A percentile compares a stretch with the other conserved stretches of the same genome.
phyloP scores from a whole-genome alignment of 176 grass and related monocot species.

The Microstegium vimineum region DNA sequence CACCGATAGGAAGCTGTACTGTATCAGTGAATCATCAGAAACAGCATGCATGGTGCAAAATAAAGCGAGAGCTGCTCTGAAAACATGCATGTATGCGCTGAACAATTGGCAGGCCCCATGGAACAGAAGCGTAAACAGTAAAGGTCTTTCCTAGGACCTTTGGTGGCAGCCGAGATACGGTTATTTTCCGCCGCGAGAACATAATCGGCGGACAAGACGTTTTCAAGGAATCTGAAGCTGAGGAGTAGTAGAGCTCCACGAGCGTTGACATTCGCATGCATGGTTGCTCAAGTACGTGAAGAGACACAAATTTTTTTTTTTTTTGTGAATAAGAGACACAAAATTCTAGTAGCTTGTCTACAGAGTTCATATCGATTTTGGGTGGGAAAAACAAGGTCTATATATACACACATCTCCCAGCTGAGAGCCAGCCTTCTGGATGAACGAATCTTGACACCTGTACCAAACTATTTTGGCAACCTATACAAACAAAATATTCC shows the following conservation, averaged over 20 bases:
- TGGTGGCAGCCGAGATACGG: neutral
- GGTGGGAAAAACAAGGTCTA: neutral
- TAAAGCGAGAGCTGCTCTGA: too few species aligned
- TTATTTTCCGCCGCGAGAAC: neutral
- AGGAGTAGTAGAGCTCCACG: neutral
- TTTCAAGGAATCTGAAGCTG: neutral
- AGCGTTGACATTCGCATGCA: neutral
- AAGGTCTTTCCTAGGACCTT: too few species aligned
- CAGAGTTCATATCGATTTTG: neutral
- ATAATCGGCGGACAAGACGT: neutral
- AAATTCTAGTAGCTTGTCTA: too few species aligned
- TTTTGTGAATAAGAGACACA: too few species aligned
- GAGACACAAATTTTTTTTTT: neutral
- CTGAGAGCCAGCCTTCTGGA: constrained; percentile 8
- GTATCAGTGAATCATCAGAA: neutral
- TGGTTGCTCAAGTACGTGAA: neutral
- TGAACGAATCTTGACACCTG: neutral
- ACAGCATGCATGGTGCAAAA: too few species aligned
- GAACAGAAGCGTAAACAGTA: too few species aligned
- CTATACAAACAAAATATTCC: neutral
- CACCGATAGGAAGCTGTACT: neutral
- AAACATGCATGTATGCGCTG: too few species aligned
- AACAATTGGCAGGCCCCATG: too few species aligned
- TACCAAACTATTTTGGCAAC: neutral
- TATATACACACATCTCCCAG: too few species aligned